These are phyloP conservation scores for Ogataea haglerorum DNA, from an alignment of 805 yeast genomes.

Conservation along the genomic window DNA sequence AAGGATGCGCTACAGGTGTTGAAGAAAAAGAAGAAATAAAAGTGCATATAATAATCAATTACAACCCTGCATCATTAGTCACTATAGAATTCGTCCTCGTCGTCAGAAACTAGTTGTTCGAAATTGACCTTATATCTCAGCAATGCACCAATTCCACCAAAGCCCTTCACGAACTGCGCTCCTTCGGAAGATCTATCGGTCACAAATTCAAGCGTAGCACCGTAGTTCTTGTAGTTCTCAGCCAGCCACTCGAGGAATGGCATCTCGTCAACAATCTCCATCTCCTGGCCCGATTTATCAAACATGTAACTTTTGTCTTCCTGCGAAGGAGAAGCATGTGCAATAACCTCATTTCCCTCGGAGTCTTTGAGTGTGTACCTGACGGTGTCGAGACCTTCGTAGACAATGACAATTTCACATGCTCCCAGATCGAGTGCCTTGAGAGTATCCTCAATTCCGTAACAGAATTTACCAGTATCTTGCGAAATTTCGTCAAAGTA, in stretches of 20 bases:
- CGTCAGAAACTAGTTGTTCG: constrained; percentile 87
- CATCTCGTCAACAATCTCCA: constrained; percentile 84
- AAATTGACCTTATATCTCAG: constrained; percentile 96
- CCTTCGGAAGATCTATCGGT: constrained; percentile 97
- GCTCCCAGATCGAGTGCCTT: constrained; percentile 97
- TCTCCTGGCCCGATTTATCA: constrained; percentile 89
- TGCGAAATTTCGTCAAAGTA: constrained; percentile 97
- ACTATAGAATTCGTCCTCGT: constrained; percentile 78
- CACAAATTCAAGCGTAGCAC: constrained; percentile 94
- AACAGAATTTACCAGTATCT: constrained; percentile 96
- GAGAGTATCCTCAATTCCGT: constrained; percentile 93
- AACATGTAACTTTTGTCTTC: constrained; percentile 71
- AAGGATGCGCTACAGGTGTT: constrained; percentile 67
- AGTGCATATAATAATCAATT: constrained; percentile 1
- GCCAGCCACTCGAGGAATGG: constrained; percentile 96
- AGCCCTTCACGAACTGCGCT: constrained; percentile 96
- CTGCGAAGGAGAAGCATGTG: constrained; percentile 67
- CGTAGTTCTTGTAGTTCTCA: constrained; percentile 89
- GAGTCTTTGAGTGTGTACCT: constrained; percentile 82
- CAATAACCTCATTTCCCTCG: constrained; percentile 74
- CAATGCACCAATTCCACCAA: constrained; percentile 98
- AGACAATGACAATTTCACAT: constrained; percentile 86
- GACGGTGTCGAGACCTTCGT: constrained; percentile 82
- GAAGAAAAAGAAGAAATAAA: constrained; percentile 31
- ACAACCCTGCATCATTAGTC: constrained; percentile 29